phyloP scores from a whole-genome alignment of 108 stramenopile genomes.

The Conticribra guillardii region DNA sequence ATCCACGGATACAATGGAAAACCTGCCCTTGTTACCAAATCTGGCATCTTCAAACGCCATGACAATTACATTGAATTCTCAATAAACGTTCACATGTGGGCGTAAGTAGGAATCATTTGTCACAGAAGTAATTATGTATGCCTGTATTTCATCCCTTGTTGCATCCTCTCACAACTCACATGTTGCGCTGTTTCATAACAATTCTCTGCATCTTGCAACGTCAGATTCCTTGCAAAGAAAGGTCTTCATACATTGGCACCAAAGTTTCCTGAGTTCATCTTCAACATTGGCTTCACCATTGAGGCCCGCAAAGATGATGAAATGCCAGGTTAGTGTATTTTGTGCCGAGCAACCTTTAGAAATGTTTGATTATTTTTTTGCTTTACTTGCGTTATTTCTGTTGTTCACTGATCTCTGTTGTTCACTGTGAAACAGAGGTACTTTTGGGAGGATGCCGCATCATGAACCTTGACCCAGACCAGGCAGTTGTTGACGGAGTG shows the following conservation, averaged over 20 bases:
- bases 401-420: neutral
- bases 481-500: conserved; percentile 35
- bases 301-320: conserved; percentile 45
- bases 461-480: conserved; percentile 48
- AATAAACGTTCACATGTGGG: conserved; percentile 58
- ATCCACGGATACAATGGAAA: conserved; percentile 68
- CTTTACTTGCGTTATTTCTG: neutral
- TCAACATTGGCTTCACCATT: conserved; percentile 51
- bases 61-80: conserved; percentile 60
- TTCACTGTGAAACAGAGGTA: conserved; percentile 19
- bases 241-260: conserved; percentile 32
- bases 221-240: conserved; percentile 41
- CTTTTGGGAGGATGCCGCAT: conserved; percentile 50
- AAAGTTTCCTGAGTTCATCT: conserved; percentile 44
- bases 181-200: too few relatives aligned
- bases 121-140: neutral
- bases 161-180: neutral
- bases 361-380: neutral
- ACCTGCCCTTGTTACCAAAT: conserved; percentile 64
- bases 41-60: conserved; percentile 51
- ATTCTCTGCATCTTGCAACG: too few relatives aligned
- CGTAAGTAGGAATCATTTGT: neutral
- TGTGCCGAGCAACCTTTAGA: too few relatives aligned
- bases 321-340: conserved; percentile 38
- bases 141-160: neutral